A percentile compares a stretch with the other conserved stretches of the same genome.
phyloP scores from a whole-genome alignment of 208 protist genomes.

The Kentomonas sorsogonicus region DNA sequence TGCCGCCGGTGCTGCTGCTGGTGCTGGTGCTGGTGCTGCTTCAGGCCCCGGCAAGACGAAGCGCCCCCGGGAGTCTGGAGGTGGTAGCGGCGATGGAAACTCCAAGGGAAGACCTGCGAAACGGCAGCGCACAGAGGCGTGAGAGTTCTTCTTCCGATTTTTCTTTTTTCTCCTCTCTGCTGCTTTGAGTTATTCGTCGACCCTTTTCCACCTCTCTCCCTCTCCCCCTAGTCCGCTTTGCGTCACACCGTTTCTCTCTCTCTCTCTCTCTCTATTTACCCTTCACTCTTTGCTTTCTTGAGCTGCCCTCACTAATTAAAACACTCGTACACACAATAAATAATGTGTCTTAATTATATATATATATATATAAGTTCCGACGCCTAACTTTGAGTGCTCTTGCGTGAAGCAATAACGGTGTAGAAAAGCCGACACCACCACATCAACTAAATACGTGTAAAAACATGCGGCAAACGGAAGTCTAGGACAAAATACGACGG shows the following conservation, averaged over 20 bases:
- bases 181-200: slow-evolving; percentile 7
- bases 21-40: background rate
- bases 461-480: too few relatives aligned
- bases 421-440: too few relatives aligned
- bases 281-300: too few relatives aligned
- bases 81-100: background rate
- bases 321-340: too few relatives aligned
- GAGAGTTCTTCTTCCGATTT: slow-evolving; percentile 13
- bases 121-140: background rate
- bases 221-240: too few relatives aligned
- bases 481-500: too few relatives aligned
- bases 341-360: background rate
- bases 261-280: background rate
- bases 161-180: slow-evolving; percentile 10
- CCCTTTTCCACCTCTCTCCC: background rate
- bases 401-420: too few relatives aligned
- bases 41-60: background rate
- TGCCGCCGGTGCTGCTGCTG: background rate
- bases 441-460: too few relatives aligned
- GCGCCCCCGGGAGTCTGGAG: background rate
- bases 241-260: background rate
- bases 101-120: background rate
- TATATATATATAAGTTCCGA: too few relatives aligned
- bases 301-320: too few relatives aligned
- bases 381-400: too few relatives aligned